Evolutionary conservation across 306 rosid species (phyloP), one percentile per base, ranked within the genome.

Genomic region (Prunus salicina): DNA sequence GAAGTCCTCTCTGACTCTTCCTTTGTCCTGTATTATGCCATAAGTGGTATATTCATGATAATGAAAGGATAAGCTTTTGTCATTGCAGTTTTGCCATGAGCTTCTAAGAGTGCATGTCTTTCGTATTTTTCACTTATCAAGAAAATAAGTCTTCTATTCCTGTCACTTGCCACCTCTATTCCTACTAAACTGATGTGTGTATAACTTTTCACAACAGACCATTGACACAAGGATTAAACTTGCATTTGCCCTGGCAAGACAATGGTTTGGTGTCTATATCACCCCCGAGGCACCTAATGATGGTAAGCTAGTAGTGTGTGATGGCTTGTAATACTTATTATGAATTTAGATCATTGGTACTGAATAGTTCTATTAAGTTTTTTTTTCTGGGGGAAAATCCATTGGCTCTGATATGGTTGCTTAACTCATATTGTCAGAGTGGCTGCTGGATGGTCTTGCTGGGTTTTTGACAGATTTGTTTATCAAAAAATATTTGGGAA

Each of bases 391-490:
- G 28, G 61, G 69, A 67, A 75, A 72, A 27, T 47, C 15, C 66
- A 34, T 71, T 76, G 79, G 63, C 47, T 67, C 61, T 81, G 51
- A 79, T 77, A 60, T 79, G 79, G 16, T 77, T 81, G 30, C 58
- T 45, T 69, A 72, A 82, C 79, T 78, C 60, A 75, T 84, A 30
- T 77, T 83, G 43, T 71, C 90, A 95, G 99, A 92, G 75, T 95
- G 97, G 99, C 93, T 95, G 83, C 87, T 95, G 87, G 99, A 95
- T 52, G 97, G 99, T 76, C 97, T 95, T 68, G 97, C 99, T 51
- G 92, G 96, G 73, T 95, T 89, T 84, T 68, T 95, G 89, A 85
- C 96, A 41, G 99, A 95, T 86, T 84, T 90, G 68, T 95, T 83
- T 81, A 83, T 92, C 62, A 91, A 95, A 84, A 95, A 87, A 80